Base-by-base conservation (phyloP, 1,139 yeast genomes). In the Ashbya aceris region DNA sequence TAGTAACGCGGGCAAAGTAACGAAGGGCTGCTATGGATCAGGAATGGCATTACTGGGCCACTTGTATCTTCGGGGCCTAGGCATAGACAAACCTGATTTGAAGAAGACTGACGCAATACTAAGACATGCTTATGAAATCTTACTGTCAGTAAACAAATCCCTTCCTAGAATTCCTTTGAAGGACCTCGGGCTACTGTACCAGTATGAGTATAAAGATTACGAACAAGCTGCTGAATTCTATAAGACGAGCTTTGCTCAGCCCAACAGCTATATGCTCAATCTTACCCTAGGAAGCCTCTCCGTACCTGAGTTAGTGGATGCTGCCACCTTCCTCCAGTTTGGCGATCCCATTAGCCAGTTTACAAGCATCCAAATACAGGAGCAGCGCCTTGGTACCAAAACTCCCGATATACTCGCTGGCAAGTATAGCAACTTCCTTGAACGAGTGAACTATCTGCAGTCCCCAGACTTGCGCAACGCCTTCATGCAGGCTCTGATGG, bases 11-110 rank as follows among this genome's bases (percentile, higher is more conserved):
- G 58, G 50, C 34, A 47, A 42, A 6, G 41, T 55, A 27, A 68
- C 62, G 39, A 51, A 43, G 31, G 51, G 49, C 13, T 62, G 58
- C 42, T 55, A 62, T 36, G 65, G 69, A 0, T 56, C 55, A 39
- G 67, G 74, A 44, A 61, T 73, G 4, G 67, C 75, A 3, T 59
- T 74, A 36, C 57, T 85, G 34, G 96, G 91, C 0, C 80, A 74
- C 41, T 73, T 86, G 74, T 76, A 77, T 52, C 65, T 84, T 38
- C 68, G 79, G 8, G 96, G 96, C 1, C 83, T 79, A 46, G 95
- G 93, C 0, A 69, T 68, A 0, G 66, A 61, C 2, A 61, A 64
- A 4, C 49, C 53, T 33, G 65, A 83, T 58, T 61, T 65, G 37
- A 53, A 55, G 0, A 51, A 56, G 43, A 94, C 95, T 0, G 51